These are phyloP conservation scores for Pyrenophora seminiperda DNA, from an alignment of 2,329 filamentous ascomycete genomes.

Conservation along the genomic window DNA sequence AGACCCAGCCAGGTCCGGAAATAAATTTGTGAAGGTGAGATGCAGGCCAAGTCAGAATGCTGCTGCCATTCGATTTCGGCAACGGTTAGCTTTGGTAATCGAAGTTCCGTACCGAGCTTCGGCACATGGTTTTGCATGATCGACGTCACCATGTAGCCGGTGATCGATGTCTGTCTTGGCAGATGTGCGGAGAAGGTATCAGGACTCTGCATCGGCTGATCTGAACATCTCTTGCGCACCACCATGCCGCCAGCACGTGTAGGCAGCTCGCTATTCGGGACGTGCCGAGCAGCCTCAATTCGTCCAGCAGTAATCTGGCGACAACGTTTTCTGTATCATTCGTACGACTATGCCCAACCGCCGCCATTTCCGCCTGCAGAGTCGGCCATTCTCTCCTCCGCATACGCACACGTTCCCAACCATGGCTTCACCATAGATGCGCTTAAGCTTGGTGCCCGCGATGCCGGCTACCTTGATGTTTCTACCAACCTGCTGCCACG, in stretches of 20 bases:
- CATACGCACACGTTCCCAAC: slow-evolving; percentile 75
- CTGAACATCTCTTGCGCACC: slow-evolving; percentile 16
- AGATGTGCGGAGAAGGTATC: slow-evolving; percentile 19
- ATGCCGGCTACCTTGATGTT: slow-evolving; percentile 85
- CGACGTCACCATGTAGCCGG: slow-evolving; percentile 7
- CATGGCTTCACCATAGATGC: slow-evolving; percentile 81
- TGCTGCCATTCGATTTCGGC: neutral
- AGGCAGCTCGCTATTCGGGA: slow-evolving; percentile 30
- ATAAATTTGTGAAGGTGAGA: neutral
- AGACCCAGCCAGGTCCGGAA: no score
- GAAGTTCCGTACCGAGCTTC: neutral
- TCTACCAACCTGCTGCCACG: slow-evolving; percentile 81
- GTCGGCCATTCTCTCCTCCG: slow-evolving; percentile 77
- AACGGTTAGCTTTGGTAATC: neutral
- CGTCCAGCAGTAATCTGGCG: slow-evolving; percentile 21
- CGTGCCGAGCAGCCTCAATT: slow-evolving; percentile 29
- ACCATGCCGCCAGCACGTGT: slow-evolving; percentile 40
- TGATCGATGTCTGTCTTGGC: slow-evolving; percentile 30
- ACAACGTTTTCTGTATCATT: slow-evolving; percentile 41
- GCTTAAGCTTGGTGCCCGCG: slow-evolving; percentile 77
- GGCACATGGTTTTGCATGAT: neutral
- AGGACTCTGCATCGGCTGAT: slow-evolving; percentile 24
- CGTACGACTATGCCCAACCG: slow-evolving; percentile 49
- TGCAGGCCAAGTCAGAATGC: neutral
- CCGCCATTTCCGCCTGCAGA: slow-evolving; percentile 72